phyloP scores from a whole-genome alignment of 1,139 yeast genomes.

The Citeromyces siamensis region DNA sequence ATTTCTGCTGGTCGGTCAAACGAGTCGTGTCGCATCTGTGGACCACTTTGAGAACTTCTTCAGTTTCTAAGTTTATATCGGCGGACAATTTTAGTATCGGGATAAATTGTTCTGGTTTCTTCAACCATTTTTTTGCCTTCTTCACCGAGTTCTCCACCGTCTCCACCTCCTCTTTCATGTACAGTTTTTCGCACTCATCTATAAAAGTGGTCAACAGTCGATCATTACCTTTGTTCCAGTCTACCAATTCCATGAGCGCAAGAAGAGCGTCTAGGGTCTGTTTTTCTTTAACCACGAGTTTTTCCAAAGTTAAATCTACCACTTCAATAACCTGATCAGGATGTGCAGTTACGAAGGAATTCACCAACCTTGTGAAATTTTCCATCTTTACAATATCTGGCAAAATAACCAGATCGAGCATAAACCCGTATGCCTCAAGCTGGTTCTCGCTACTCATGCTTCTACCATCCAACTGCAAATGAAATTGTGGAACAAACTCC shows the following conservation, averaged over 20 bases:
- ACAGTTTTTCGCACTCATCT: neutral
- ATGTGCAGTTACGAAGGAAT: neutral
- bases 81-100: neutral
- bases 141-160: neutral
- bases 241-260: neutral
- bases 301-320: neutral
- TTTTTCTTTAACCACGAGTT: neutral
- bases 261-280: neutral
- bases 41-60: neutral
- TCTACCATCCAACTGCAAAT: neutral
- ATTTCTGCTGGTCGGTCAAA: neutral
- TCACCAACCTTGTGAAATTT: neutral
- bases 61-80: neutral
- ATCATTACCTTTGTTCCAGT: neutral
- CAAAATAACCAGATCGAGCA: neutral
- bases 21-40: neutral
- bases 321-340: neutral
- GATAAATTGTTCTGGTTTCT: neutral
- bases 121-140: neutral
- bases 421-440: neutral
- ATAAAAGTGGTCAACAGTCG: neutral
- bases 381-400: neutral
- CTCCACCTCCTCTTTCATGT: neutral
- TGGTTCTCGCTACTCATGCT: neutral
- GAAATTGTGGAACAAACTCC: slow-evolving; percentile 1